These are phyloP conservation scores for Claviceps pazoutovae DNA, from an alignment of 2,329 filamentous ascomycete species.

Conservation along the genomic window DNA sequence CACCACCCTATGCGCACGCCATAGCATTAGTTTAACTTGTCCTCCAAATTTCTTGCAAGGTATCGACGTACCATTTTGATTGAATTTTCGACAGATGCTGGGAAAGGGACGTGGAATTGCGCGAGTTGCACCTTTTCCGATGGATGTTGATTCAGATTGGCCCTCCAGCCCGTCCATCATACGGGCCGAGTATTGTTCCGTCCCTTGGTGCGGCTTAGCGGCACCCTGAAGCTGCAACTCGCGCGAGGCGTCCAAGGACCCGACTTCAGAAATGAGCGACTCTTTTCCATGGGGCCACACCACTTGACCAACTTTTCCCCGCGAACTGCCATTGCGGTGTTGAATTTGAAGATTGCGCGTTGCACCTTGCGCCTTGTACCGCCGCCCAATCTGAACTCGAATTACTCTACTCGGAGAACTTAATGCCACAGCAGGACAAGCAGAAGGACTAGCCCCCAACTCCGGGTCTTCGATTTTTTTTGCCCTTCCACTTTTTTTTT, in stretches of 20 bases:
- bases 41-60: not conserved
- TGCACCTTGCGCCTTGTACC: not conserved
- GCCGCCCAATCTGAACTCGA: not conserved
- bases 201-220: not conserved
- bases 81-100: conserved; percentile 20
- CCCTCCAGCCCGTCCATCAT: not conserved
- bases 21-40: not conserved
- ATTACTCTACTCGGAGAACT: not conserved
- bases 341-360: not conserved
- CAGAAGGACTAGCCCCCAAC: not conserved
- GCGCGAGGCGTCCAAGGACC: no score
- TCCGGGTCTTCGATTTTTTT: not conserved
- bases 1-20: conserved; percentile 51
- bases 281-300: no score
- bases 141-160: not conserved
- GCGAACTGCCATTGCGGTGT: not conserved
- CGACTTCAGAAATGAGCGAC: no score
- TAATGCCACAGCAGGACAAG: not conserved
- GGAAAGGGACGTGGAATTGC: conserved; percentile 8
- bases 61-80: conserved; percentile 41
- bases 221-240: no score
- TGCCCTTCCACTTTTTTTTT: not conserved
- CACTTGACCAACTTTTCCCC: conserved; percentile 5
- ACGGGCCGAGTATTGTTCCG: conserved; percentile 4
- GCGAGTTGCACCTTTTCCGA: conserved; percentile 17